Conservation (phyloP, 2,329 filamentous ascomycete genomes). For the Westerdykella aurantiaca region DNA sequence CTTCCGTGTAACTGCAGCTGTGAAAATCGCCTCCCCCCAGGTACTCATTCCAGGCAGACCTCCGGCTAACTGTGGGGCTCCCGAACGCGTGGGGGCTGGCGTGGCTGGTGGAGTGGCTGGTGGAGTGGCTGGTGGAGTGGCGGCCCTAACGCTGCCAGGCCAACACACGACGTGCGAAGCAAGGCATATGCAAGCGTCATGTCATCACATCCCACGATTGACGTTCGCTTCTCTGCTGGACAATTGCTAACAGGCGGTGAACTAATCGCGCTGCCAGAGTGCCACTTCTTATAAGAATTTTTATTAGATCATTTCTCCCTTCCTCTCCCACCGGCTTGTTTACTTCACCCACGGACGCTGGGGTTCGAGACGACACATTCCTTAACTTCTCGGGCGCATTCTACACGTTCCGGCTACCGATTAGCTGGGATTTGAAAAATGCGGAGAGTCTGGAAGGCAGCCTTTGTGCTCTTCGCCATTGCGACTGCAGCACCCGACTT, state of each 20-base stretch:
- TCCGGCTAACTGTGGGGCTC: too few species aligned
- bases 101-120: neutral
- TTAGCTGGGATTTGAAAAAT: conserved; percentile 15
- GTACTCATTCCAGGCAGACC: too few species aligned
- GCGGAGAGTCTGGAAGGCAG: conserved; percentile 20
- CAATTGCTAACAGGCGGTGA: neutral
- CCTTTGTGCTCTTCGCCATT: conserved; percentile 25
- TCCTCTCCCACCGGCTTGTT: neutral
- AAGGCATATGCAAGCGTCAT: too few species aligned
- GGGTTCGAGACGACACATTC: conserved; percentile 1
- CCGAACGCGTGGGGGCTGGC: too few species aligned
- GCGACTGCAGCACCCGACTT: conserved; percentile 24
- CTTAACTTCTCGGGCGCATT: conserved; percentile 16
- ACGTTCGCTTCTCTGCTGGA: neutral
- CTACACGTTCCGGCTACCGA: conserved; percentile 3
- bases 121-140: neutral
- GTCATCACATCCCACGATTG: too few species aligned
- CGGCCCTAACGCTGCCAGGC: neutral
- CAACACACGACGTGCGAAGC: neutral
- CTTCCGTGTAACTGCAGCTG: too few species aligned
- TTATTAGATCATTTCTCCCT: too few species aligned
- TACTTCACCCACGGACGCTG: neutral
- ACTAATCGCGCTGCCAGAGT: too few species aligned
- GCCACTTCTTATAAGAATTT: too few species aligned
- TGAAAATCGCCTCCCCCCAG: too few species aligned